These are phyloP conservation scores for Tylopilus plumbeoviolaceoides DNA, from an alignment of 768 basidiomycete genomes.

Conservation along the genomic window DNA sequence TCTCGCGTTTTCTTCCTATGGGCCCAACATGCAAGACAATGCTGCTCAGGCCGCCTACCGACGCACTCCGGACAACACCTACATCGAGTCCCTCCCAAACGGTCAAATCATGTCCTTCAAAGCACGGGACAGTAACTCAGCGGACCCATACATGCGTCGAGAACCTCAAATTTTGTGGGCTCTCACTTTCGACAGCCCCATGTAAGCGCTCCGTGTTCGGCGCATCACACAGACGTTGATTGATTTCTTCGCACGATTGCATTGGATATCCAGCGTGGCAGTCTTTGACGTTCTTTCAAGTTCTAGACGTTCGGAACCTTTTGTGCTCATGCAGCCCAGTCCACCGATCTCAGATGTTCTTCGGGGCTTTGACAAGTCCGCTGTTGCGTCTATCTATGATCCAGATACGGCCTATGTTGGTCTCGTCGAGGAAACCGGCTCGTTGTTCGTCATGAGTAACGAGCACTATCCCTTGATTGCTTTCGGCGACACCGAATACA, in stretches of 20 bases:
- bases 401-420: constrained; percentile 77
- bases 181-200: constrained; percentile 54
- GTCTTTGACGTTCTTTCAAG: constrained; percentile 70
- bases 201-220: constrained; percentile 44
- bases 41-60: constrained; percentile 68
- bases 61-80: constrained; percentile 71
- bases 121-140: constrained; percentile 28
- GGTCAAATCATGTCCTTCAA: constrained; percentile 79
- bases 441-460: constrained; percentile 84
- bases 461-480: constrained; percentile 77
- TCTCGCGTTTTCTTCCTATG: constrained; percentile 87
- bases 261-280: constrained; percentile 55
- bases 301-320: constrained; percentile 50
- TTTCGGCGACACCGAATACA: constrained; percentile 50
- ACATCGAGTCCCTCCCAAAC: constrained; percentile 76
- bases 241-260: constrained; percentile 1
- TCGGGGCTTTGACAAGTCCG: constrained; percentile 38
- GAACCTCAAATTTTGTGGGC: constrained; percentile 54
- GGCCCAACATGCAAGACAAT: constrained; percentile 86
- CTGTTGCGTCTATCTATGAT: constrained; percentile 36
- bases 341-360: constrained; percentile 72
- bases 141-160: constrained; percentile 26
- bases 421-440: constrained; percentile 62
- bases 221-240: constrained; percentile 4
- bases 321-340: constrained; percentile 85